A percentile compares a stretch with the other conserved stretches of the same genome.
phyloP scores from a whole-genome alignment of 345 rosid genomes.

The Brassica rapa region DNA sequence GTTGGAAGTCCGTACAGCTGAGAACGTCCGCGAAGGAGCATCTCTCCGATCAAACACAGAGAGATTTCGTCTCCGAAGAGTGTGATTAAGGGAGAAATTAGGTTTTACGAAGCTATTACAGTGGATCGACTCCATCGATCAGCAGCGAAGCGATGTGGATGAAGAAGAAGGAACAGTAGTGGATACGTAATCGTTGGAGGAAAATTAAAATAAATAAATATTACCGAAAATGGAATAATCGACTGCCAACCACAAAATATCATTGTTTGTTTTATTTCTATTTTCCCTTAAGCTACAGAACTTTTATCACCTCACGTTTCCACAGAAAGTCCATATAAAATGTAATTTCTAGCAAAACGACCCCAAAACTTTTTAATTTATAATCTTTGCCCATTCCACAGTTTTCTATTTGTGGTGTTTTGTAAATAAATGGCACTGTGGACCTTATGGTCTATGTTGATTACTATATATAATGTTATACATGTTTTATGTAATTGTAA shows the following conservation, averaged over 20 bases:
- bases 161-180: constrained; percentile 9
- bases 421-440: not conserved
- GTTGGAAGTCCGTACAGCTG: constrained; percentile 16
- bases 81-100: constrained; percentile 13
- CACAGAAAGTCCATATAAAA: constrained; percentile 6
- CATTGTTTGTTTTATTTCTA: not conserved
- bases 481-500: not conserved
- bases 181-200: constrained; percentile 31
- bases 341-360: constrained; percentile 17
- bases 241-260: constrained; percentile 40
- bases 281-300: not conserved
- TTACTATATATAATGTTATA: not conserved
- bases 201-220: not conserved
- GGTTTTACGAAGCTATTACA: constrained; percentile 22
- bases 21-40: constrained; percentile 27
- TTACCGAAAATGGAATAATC: constrained; percentile 23
- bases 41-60: constrained; percentile 18
- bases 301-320: constrained; percentile 7
- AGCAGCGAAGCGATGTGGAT: constrained; percentile 1
- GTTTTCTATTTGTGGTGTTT: not conserved
- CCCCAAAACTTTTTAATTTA: constrained; percentile 9
- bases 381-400: not conserved
- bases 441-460: not conserved
- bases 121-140: constrained; percentile 43
- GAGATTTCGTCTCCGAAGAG: not conserved